These are phyloP conservation scores for Fimicolochytrium jonesii DNA, from an alignment of 192 early-diverging fungal species.

Conservation along the genomic window DNA sequence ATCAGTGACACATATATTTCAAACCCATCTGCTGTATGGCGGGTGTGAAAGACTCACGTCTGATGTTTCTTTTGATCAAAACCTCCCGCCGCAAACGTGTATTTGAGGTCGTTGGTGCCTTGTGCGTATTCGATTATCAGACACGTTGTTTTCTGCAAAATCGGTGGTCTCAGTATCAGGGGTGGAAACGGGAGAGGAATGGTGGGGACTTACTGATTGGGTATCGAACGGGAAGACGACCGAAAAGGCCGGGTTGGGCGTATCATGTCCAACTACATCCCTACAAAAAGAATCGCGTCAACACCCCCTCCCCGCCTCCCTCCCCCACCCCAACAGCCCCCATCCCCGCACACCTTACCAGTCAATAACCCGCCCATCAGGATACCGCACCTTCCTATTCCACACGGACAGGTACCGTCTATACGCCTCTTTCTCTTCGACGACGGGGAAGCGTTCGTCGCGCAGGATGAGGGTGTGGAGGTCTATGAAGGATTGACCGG, in stretches of 20 bases:
- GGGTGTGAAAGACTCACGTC: conserved; percentile 9
- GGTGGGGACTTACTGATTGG: conserved; percentile 26
- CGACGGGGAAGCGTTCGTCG: background rate
- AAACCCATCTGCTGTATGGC: background rate
- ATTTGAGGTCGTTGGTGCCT: conserved; percentile 56
- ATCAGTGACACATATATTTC: background rate
- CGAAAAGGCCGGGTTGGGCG: conserved; percentile 42
- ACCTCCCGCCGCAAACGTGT: conserved; percentile 53
- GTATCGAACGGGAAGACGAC: conserved; percentile 51
- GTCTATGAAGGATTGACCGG: too few relatives aligned
- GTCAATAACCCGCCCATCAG: conserved; percentile 45
- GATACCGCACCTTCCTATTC: conserved; percentile 31
- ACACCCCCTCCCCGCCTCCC: too few relatives aligned
- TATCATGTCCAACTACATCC: conserved; percentile 50
- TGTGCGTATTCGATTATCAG: conserved; percentile 57
- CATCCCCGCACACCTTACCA: conserved; percentile 23
- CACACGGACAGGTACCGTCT: conserved; percentile 41
- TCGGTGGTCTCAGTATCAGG: background rate
- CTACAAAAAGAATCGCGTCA: background rate
- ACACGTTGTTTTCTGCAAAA: conserved; percentile 49
- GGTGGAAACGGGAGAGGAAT: background rate
- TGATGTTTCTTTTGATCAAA: conserved; percentile 50
- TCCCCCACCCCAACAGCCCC: background rate
- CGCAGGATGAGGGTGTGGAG: background rate
- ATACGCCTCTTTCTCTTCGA: conserved; percentile 34